Percentiles rank a stretch among this genome's conserved stretches.
These are phyloP conservation scores for Cutaneotrichosporon cutaneum DNA, from an alignment of 1,284 basidiomycete species.

Conservation along the genomic window DNA sequence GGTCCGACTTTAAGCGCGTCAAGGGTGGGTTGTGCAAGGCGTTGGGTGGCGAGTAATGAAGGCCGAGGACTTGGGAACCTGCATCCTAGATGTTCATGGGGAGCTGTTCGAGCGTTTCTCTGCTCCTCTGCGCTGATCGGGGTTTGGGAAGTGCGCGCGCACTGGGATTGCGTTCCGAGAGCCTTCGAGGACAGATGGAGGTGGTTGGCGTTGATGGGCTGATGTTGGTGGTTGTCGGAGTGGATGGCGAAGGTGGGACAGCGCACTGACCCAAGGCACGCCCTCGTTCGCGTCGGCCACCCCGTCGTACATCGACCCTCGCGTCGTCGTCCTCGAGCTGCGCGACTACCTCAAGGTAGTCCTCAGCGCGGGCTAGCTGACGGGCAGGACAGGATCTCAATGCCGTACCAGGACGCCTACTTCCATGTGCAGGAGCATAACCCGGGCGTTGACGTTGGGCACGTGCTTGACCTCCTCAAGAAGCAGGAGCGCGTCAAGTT, in stretches of 20 bases:
- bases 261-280: constrained; percentile 15
- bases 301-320: constrained; percentile 30
- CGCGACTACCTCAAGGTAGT: constrained; percentile 34
- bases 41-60: background rate
- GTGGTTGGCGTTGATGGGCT: no score
- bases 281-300: constrained; percentile 11
- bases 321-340: constrained; percentile 38
- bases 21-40: constrained; percentile 14
- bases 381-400: constrained; percentile 31
- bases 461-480: constrained; percentile 43
- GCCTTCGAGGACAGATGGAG: background rate
- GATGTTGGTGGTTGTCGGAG: no score
- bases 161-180: no score
- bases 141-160: no score
- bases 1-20: constrained; percentile 22
- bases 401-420: constrained; percentile 38
- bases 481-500: constrained; percentile 44
- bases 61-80: background rate
- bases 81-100: background rate
- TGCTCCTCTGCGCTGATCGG: no score
- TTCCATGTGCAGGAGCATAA: constrained; percentile 37
- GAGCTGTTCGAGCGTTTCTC: no score
- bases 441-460: constrained; percentile 34
- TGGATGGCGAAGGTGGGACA: no score
- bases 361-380: background rate